phyloP scores from a whole-genome alignment of 805 yeast species.

The Saturnispora saitoi region DNA sequence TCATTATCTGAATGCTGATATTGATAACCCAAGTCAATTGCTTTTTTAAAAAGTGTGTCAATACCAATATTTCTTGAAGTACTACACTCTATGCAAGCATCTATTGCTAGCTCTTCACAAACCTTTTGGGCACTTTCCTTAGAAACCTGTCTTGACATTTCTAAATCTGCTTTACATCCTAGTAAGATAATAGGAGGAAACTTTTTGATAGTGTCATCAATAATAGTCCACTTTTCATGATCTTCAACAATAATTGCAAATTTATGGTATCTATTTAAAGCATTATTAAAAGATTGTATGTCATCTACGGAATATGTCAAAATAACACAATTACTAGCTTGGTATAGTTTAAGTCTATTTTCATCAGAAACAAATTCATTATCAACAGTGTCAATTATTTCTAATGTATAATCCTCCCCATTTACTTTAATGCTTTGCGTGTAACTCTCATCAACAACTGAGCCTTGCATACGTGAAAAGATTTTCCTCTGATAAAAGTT shows the following conservation, averaged over 20 bases:
- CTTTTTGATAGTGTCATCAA: conserved; percentile 3
- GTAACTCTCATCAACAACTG: conserved; percentile 25
- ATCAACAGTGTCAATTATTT: conserved; percentile 82
- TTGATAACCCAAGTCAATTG: conserved; percentile 13
- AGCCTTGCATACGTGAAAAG: conserved; percentile 19
- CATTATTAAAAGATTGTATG: conserved; percentile 12
- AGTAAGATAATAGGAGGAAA: conserved; percentile 38
- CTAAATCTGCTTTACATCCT: conserved; percentile 73
- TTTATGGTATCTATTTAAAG: conserved; percentile 8
- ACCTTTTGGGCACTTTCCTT: conserved; percentile 27
- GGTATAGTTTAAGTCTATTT: conserved; percentile 13
- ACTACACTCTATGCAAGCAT: conserved; percentile 59
- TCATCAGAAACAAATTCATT: conserved; percentile 43
- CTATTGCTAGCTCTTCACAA: conserved; percentile 20
- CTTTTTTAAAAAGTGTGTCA: conserved; percentile 58
- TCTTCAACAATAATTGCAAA: conserved; percentile 30
- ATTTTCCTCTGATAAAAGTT: conserved; percentile 19
- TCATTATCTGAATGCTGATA: conserved; percentile 11
- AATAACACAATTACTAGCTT: conserved; percentile 39
- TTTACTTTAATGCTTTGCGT: conserved; percentile 24
- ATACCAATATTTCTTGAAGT: conserved; percentile 72
- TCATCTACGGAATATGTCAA: conserved; percentile 43
- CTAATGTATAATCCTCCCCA: conserved; percentile 32
- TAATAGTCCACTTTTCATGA: conserved; percentile 2
- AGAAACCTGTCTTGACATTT: conserved; percentile 65